Evolutionary conservation across 225 moss, liverwort and hornwort genomes (phyloP), one percentile per base, ranked within the genome.

Genomic region (Polytrichum formosum): DNA sequence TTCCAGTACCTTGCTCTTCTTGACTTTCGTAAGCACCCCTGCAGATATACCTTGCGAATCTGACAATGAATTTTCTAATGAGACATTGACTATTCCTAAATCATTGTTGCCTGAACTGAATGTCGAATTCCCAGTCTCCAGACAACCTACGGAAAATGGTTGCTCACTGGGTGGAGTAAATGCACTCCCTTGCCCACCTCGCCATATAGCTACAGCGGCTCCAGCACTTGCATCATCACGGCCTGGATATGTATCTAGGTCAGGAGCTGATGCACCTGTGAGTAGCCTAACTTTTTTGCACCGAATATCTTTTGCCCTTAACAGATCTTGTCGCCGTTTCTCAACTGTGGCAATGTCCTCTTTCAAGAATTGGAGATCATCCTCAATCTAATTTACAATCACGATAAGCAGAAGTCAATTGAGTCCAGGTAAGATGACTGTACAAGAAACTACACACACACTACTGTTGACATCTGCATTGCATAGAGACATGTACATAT

Each of bases 181-280:
- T 2, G 93, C 97, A 65, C 97, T 92, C 26, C 91, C 90, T 77
- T 94, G 97, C 16, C 97, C 97, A 67, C 80, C 82, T 76, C 91
- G 85, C 70, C 79, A 64, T 5, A 89, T 78, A 6, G 86, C 85
- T 19, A 85, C 53, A 20, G 94, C 92, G 56, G 87, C 87, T 6
- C 91, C 82, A 19, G 65, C 83, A 10, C 61, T 79, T 28, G 79
- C 81, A 31, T 81, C 82, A 9, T 90, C 89, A 26, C 77, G 72
- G 54, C 76, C 82, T 22, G 67, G 29, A 18, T 72, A 17, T 18
- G 80, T 80, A 70, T 90, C 90, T 77, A 91, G 70, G 6, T 77
- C 77, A 0, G 90, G 76, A 56, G 82, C 59, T 17, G 72, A 67
- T 10, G 74, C 37, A 67, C 86, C 89, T 30, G 78, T 68, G 6